Evolutionary conservation across 2,329 filamentous ascomycete genomes (phyloP).

Genomic region (Fusarium beomiforme): DNA sequence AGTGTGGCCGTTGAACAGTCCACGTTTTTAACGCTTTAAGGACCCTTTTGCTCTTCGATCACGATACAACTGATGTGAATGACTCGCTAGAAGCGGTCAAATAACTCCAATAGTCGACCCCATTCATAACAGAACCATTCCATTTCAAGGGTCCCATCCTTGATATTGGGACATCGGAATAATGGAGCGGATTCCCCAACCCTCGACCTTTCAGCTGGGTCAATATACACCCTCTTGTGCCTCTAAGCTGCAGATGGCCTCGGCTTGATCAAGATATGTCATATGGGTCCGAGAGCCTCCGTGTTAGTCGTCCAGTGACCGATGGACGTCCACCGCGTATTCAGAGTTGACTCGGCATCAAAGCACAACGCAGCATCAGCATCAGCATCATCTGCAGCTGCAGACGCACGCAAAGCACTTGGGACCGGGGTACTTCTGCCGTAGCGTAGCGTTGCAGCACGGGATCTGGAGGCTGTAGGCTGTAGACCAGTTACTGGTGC

Average conservation of each 20-base stretch:
- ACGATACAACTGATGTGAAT: conserved; percentile 3
- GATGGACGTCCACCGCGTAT: conserved; percentile 23
- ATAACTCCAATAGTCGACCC: not conserved
- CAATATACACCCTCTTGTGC: conserved; percentile 32
- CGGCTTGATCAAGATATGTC: conserved; percentile 29
- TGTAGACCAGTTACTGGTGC: not conserved
- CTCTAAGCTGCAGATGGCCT: conserved; percentile 34
- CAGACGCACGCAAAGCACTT: not conserved
- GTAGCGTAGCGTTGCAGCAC: conserved; percentile 23
- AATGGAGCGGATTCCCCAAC: conserved; percentile 15
- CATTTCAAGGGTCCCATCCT: conserved; percentile 21
- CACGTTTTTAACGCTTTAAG: not conserved
- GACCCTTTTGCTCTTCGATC: not conserved
- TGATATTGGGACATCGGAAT: conserved; percentile 5
- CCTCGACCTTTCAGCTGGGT: conserved; percentile 35
- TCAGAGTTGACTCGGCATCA: conserved; percentile 12
- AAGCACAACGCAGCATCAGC: not conserved
- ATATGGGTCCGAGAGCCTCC: conserved; percentile 28
- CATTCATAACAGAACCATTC: not conserved
- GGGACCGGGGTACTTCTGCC: conserved; percentile 5
- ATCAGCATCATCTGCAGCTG: conserved; percentile 14
- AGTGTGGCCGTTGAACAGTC: conserved; percentile 23
- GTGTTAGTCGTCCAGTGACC: conserved; percentile 27
- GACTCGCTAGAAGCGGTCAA: conserved; percentile 18
- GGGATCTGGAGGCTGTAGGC: conserved; percentile 24